Base-by-base conservation (phyloP, 768 basidiomycete genomes). In the Termitomyces sp. region DNA sequence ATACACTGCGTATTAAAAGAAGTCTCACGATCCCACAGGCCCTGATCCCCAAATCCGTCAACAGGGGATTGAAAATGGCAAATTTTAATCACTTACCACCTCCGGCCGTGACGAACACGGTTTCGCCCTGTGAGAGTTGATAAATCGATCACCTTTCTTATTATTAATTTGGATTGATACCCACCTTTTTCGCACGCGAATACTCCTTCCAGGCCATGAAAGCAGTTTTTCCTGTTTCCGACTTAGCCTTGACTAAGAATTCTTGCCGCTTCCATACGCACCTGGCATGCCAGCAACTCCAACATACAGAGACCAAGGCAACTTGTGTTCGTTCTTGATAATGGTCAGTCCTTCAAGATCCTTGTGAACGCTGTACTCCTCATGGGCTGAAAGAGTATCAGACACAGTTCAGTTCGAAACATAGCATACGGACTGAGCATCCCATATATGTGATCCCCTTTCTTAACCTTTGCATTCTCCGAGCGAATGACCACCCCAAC, bases 21-120 rank as follows among this genome's bases (percentile, higher is more conserved):
- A 7, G 0, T 75, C 84, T 46, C 67, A 86, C 83, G 84, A 82
- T 63, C 89, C 89, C 28, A 91, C 88, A 9, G 85, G 74, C 7
- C 63, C 64, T 65, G 1, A 24, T 44, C 7, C 9, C 16, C 18
- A 33, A 16, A 28, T 76, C 76, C 62, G 67, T 59, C 52, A 53
- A 16, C 33, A 28, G 20, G 22, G 6, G 18, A 38, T 20, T 13
- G 15, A 13, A 22, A 13, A 13, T 18, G 12, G 13, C 24, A 52
- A 51, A 39, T 28, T 13, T 2, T 0, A 45, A 44, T 5, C 58
- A 62, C 78, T 78, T 24, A 75, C 79, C 58, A 8, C 58, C 58
- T 32, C 75, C 79, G 38, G 75, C 69, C 0, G 73, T 74, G 0
- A 81, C 73, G 55, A 78, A 82, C 1, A 69, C 78, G 0, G 72